These are phyloP conservation scores for Tricholoma matsutake DNA, from an alignment of 768 basidiomycete species.

Conservation along the genomic window DNA sequence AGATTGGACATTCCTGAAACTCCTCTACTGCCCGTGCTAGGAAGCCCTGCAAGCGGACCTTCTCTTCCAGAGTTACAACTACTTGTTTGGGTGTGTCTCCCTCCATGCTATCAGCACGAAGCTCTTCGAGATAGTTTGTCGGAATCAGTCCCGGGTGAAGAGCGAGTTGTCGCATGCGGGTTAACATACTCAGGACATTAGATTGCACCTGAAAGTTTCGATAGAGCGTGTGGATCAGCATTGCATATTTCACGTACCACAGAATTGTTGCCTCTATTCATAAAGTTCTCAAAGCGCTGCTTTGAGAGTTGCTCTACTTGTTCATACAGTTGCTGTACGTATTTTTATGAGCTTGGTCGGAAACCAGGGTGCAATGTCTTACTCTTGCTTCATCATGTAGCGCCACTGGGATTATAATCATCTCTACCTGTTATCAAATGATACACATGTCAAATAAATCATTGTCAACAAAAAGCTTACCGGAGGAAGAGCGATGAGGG, in stretches of 20 bases:
- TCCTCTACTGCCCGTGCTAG: conserved; percentile 74
- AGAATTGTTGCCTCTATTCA: conserved; percentile 42
- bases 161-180: conserved; percentile 78
- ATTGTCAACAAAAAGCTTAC: conserved; percentile 26
- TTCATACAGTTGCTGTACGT: conserved; percentile 58
- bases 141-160: conserved; percentile 80
- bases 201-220: conserved; percentile 48
- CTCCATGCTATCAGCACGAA: conserved; percentile 39
- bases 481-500: conserved; percentile 73
- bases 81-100: conserved; percentile 22
- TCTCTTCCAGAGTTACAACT: conserved; percentile 51
- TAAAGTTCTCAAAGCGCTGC: conserved; percentile 55
- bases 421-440: conserved; percentile 56
- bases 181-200: conserved; percentile 78
- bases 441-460: background rate
- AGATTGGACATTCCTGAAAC: conserved; percentile 80
- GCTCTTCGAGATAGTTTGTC: conserved; percentile 61
- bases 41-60: conserved; percentile 49
- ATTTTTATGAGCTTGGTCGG: background rate
- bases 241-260: conserved; percentile 32
- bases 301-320: conserved; percentile 62
- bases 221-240: background rate
- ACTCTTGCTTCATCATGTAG: conserved; percentile 66
- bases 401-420: conserved; percentile 69
- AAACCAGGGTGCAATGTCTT: conserved; percentile 12